A percentile compares a stretch with the other conserved stretches of the same genome.
Evolutionary conservation across 139 green algal genomes (phyloP).

Genomic region (Coccomyxa sp.): DNA sequence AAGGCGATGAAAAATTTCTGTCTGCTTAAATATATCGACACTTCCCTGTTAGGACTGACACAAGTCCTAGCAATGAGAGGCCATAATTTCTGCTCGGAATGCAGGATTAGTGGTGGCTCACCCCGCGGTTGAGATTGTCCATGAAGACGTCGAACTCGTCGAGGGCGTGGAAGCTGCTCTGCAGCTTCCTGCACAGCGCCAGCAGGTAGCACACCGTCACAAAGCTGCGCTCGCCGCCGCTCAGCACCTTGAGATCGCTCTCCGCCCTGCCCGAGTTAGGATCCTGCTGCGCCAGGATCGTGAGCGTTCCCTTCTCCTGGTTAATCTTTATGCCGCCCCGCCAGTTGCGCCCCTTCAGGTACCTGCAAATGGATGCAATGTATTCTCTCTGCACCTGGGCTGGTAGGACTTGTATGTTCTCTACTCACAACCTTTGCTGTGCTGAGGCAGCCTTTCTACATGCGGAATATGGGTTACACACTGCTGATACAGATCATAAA

Average conservation of each 20-base stretch:
- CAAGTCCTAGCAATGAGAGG: neutral
- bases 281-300: conserved; percentile 2
- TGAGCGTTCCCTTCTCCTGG: neutral
- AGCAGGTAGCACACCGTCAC: conserved; percentile 77
- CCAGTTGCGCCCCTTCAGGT: neutral
- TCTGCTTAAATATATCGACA: no score
- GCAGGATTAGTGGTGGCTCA: neutral
- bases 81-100: no score
- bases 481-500: no score
- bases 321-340: conserved; percentile 4
- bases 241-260: conserved; percentile 6
- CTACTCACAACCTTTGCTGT: neutral
- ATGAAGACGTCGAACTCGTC: conserved; percentile 37
- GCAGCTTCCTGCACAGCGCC: conserved; percentile 50
- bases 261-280: neutral
- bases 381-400: neutral
- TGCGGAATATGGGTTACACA: no score
- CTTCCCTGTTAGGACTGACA: neutral
- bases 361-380: neutral
- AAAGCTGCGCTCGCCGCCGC: conserved; percentile 78
- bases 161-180: conserved; percentile 23
- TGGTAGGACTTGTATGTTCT: neutral
- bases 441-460: no score
- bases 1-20: no score
- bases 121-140: conserved; percentile 10